phyloP scores from a whole-genome alignment of 768 basidiomycete genomes.

The Tricholoma sp. region DNA sequence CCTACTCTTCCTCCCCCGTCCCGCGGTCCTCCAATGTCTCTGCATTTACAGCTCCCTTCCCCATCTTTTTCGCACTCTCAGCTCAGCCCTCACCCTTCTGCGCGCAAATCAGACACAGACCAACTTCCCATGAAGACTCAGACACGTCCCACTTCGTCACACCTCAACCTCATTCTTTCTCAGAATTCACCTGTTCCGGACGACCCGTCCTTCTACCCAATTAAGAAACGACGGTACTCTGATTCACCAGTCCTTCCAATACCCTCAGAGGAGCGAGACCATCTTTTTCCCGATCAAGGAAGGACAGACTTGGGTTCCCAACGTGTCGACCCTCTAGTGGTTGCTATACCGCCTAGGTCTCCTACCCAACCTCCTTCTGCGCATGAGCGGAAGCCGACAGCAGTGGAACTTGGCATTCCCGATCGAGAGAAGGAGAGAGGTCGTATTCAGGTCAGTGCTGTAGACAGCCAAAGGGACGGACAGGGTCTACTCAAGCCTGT shows the following conservation, averaged over 20 bases:
- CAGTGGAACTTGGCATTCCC: conserved; percentile 10
- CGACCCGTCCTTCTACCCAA: conserved; percentile 17
- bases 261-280: conserved; percentile 23
- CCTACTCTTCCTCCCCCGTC: conserved; percentile 7
- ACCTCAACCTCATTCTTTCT: conserved; percentile 14
- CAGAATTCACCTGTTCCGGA: conserved; percentile 2
- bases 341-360: conserved; percentile 15
- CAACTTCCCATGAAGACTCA: conserved; percentile 1
- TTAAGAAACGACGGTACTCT: conserved; percentile 41
- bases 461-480: conserved; percentile 12
- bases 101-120: conserved; percentile 15
- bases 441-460: background rate
- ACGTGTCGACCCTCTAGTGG: conserved; percentile 21
- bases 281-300: conserved; percentile 26
- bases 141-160: background rate
- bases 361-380: conserved; percentile 21
- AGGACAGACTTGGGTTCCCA: conserved; percentile 29
- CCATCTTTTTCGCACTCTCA: conserved; percentile 11
- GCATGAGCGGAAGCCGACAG: conserved; percentile 10
- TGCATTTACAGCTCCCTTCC: conserved; percentile 12
- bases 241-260: conserved; percentile 25
- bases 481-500: conserved; percentile 26
- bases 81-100: conserved; percentile 2
- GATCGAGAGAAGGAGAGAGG: conserved; percentile 2
- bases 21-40: conserved; percentile 8